Percentiles rank a stretch among this genome's conserved stretches.
These are phyloP conservation scores for Aspergillus cavernicola DNA, from an alignment of 495 filamentous ascomycete genomes.

Conservation along the genomic window DNA sequence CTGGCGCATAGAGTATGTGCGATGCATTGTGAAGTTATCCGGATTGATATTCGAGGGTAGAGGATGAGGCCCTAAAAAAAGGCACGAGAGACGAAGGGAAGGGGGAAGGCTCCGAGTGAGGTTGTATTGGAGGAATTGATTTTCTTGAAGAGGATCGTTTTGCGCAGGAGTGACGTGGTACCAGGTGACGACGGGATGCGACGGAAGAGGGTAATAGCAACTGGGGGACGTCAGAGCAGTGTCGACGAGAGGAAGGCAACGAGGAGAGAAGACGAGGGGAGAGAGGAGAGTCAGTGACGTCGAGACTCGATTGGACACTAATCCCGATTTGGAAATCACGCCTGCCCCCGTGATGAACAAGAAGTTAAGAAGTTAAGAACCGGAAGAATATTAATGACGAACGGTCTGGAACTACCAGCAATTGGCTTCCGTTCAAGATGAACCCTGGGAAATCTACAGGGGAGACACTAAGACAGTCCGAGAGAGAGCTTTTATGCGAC, in stretches of 20 bases:
- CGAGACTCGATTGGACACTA: slow-evolving; percentile 26
- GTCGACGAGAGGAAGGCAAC: no score
- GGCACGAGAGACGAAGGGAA: slow-evolving; percentile 15
- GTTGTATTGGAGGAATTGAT: slow-evolving; percentile 10
- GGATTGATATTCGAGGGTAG: not conserved
- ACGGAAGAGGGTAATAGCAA: slow-evolving; percentile 36
- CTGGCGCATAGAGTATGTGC: slow-evolving; percentile 98
- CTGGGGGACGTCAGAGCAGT: slow-evolving; percentile 14
- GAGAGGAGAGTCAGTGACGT: slow-evolving; percentile 31
- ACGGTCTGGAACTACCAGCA: no score
- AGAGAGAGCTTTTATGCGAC: slow-evolving; percentile 3
- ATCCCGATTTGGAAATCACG: slow-evolving; percentile 22
- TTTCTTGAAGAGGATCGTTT: slow-evolving; percentile 21
- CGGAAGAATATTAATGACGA: no score
- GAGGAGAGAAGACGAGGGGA: no score
- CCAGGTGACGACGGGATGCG: slow-evolving; percentile 25
- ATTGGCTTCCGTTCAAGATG: slow-evolving; percentile 2
- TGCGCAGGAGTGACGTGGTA: slow-evolving; percentile 43
- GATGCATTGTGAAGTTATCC: slow-evolving; percentile 65
- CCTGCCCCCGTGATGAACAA: slow-evolving; percentile 3
- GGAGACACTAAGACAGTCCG: not conserved
- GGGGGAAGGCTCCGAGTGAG: slow-evolving; percentile 13
- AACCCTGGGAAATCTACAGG: not conserved
- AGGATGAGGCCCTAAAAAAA: slow-evolving; percentile 6
- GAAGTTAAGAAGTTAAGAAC: slow-evolving; percentile 1